Evolutionary conservation across 2,329 filamentous ascomycete species (phyloP).

Genomic region (Phoma sp.): DNA sequence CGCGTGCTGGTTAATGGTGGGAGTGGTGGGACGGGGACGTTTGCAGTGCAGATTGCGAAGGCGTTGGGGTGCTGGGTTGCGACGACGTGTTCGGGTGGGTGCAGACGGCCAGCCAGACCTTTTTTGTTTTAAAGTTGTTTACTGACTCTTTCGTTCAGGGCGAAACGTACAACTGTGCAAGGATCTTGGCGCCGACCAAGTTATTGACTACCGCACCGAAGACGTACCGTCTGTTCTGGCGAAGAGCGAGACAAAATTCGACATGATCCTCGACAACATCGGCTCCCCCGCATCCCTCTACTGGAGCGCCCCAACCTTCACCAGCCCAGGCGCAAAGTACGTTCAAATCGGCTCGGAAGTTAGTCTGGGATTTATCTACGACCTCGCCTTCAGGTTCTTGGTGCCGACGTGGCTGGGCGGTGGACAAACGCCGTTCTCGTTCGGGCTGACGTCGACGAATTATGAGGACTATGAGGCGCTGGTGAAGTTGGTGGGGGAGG

Average conservation of each 20-base stretch:
- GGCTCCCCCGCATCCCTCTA: slow-evolving; percentile 41
- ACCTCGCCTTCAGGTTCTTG: slow-evolving; percentile 26
- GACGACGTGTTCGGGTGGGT: slow-evolving; percentile 59
- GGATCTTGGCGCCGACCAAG: slow-evolving; percentile 65
- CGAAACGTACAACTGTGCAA: slow-evolving; percentile 63
- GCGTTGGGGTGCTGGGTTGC: slow-evolving; percentile 63
- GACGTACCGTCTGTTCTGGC: slow-evolving; percentile 54
- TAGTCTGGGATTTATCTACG: slow-evolving; percentile 22
- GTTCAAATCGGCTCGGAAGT: slow-evolving; percentile 30
- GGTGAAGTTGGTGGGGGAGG: slow-evolving; percentile 60
- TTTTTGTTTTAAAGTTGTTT: no score
- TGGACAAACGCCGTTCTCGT: slow-evolving; percentile 52
- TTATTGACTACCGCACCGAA: slow-evolving; percentile 63
- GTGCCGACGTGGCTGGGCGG: slow-evolving; percentile 53
- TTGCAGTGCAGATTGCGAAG: slow-evolving; percentile 68
- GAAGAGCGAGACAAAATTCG: slow-evolving; percentile 54
- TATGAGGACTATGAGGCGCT: slow-evolving; percentile 47
- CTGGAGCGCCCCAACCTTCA: slow-evolving; percentile 26
- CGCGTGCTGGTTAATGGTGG: slow-evolving; percentile 69
- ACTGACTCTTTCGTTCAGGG: slow-evolving; percentile 27
- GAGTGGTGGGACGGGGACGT: slow-evolving; percentile 65
- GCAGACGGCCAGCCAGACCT: no score
- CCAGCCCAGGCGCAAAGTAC: slow-evolving; percentile 23
- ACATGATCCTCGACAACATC: slow-evolving; percentile 64
- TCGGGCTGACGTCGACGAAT: slow-evolving; percentile 35